Percentiles rank a stretch among this genome's conserved stretches.
Evolutionary conservation across 805 yeast genomes (phyloP).

Genomic region (Candida rishiriensis): DNA sequence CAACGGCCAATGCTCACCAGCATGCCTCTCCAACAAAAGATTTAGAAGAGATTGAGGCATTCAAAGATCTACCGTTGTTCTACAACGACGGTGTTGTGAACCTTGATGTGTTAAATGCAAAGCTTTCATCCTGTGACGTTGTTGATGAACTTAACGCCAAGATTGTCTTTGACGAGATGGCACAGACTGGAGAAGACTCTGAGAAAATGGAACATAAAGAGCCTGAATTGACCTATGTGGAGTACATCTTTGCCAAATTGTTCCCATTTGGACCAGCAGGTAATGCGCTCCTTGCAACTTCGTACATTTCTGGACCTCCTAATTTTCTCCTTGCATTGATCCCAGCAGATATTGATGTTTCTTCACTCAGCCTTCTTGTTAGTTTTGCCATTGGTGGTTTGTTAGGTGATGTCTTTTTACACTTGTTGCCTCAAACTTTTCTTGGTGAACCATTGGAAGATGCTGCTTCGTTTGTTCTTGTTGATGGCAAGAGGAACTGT

Average conservation of each 20-base stretch:
- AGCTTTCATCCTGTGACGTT: slow-evolving; percentile 33
- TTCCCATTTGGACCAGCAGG: slow-evolving; percentile 55
- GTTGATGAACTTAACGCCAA: slow-evolving; percentile 24
- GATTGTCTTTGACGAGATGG: slow-evolving; percentile 32
- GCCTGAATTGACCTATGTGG: slow-evolving; percentile 25
- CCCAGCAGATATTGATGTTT: slow-evolving; percentile 52
- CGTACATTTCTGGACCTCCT: slow-evolving; percentile 64
- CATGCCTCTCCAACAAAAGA: neutral
- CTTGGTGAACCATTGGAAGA: slow-evolving; percentile 45
- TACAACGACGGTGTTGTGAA: slow-evolving; percentile 41
- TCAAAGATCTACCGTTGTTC: slow-evolving; percentile 9
- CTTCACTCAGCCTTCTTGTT: slow-evolving; percentile 49
- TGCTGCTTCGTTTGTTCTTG: slow-evolving; percentile 40
- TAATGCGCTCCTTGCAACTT: slow-evolving; percentile 60
- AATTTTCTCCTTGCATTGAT: slow-evolving; percentile 50
- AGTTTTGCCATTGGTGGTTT: slow-evolving; percentile 76
- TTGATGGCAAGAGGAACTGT: slow-evolving; percentile 46
- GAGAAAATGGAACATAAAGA: slow-evolving; percentile 1
- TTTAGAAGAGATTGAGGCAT: neutral
- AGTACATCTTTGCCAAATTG: slow-evolving; percentile 36
- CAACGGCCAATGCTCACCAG: neutral
- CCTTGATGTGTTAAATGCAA: slow-evolving; percentile 29
- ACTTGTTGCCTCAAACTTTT: slow-evolving; percentile 66
- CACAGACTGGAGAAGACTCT: slow-evolving; percentile 5
- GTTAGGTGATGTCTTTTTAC: slow-evolving; percentile 70